Evolutionary conservation across 2,329 filamentous ascomycete genomes (phyloP), one percentile per base, ranked within the genome.

Genomic region (Colletotrichum plurivorum): DNA sequence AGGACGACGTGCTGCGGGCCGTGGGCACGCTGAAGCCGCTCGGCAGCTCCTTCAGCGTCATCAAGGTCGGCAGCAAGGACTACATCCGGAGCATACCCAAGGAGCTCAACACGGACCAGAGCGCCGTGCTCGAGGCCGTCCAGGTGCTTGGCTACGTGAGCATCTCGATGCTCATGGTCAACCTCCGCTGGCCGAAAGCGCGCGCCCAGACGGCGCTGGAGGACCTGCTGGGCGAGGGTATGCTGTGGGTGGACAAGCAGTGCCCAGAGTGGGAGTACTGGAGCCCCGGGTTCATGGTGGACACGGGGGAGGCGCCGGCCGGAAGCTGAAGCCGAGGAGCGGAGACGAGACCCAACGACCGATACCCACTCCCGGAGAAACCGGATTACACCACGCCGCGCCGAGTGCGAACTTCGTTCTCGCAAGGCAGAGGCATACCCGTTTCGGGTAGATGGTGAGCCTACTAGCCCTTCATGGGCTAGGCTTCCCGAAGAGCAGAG

Each of bases 211-310:
- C 96, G 0, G 94, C 95, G 2, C 88, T 98, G 59, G 94, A 98
- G 71, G 96, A 99, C 79, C 83, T 99, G 41, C 86, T 98, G 59
- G 90, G 92, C 0, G 94, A 97, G 75, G 94, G 94, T 60, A 89
- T 99, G 84, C 89, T 99, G 15, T 99, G 96, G 96, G 90, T 98
- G 6, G 96, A 99, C 80, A 90, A 89, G 73, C 94, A 98, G 82
- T 90, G 83, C 10, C 86, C 88, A 9, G 95, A 98, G 82, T 94
- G 91, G 80, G 95, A 98, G 80, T 99, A 98, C 76, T 99, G 96
- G 96, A 93, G 90, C 68, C 93, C 93, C 0, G 90, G 91, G 0
- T 93, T 93, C 70, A 93, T 95, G 84, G 78, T 85, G 2, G 84
- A 84, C 48, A 74, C 77, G 16, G 79, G 78, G 13, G 73, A 71